phyloP scores from a whole-genome alignment of 2,329 filamentous ascomycete species.

The Aspergillus amoenus region DNA sequence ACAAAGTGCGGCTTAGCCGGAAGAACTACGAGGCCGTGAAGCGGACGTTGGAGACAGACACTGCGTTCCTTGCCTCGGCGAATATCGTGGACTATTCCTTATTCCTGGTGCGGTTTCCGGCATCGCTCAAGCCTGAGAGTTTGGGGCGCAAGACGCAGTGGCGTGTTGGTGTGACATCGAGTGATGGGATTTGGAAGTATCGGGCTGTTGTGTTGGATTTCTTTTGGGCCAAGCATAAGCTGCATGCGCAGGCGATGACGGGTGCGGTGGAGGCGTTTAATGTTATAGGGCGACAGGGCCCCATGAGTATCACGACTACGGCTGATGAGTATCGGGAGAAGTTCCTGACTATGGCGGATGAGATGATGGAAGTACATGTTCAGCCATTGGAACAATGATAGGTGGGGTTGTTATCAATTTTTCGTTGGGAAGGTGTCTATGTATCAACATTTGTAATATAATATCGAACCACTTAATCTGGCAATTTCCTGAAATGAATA shows the following conservation, averaged over 20 bases:
- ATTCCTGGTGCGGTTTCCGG: conserved; percentile 63
- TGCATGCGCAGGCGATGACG: conserved; percentile 66
- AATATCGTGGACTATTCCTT: conserved; percentile 76
- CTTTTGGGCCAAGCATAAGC: conserved; percentile 74
- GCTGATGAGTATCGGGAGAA: conserved; percentile 65
- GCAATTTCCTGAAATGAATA: background rate
- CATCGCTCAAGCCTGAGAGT: conserved; percentile 33
- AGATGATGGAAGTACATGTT: conserved; percentile 40
- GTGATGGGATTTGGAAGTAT: conserved; percentile 66
- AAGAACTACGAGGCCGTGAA: conserved; percentile 59
- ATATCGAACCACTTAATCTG: background rate
- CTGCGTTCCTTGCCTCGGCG: conserved; percentile 58
- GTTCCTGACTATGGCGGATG: conserved; percentile 54
- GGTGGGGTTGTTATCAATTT: background rate
- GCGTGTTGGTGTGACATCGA: conserved; percentile 61
- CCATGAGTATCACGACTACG: conserved; percentile 73
- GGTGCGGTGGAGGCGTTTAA: conserved; percentile 65
- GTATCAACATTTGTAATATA: background rate
- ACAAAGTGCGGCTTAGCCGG: conserved; percentile 60
- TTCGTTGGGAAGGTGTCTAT: background rate
- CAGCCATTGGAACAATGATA: background rate
- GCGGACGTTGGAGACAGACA: conserved; percentile 59
- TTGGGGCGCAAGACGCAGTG: conserved; percentile 47
- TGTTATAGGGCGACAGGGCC: conserved; percentile 61
- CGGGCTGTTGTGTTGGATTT: conserved; percentile 70